Evolutionary conservation across 257 asterid species (phyloP), one percentile per base, ranked within the genome.

Genomic region (Anisodus acutangulus): DNA sequence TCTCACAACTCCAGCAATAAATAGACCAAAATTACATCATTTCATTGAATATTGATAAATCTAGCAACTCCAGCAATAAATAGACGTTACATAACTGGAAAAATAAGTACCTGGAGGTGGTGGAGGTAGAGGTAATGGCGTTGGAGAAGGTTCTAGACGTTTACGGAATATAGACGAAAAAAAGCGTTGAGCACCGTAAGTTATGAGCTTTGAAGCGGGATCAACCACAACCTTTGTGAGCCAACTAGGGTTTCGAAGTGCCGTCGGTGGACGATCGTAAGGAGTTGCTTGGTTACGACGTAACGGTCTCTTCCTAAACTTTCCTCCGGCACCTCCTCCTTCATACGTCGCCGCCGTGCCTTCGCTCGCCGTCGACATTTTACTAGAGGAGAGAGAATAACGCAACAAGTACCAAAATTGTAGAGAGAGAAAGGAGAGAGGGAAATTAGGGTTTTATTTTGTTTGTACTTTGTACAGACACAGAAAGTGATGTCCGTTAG

Each of bases 291-390:
- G 90, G 51, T 70, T 84, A 82, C 89, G 88, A 17, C 98, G 93
- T 6, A 88, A 79, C 8, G 95, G 92, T 71, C 86, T 90, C 85
- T 90, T 94, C 31, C 91, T 89, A 78, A 92, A 90, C 92, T 95
- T 97, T 11, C 99, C 99, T 49, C 98, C 98, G 8, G 88, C 95
- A 83, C 98, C 98, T 31, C 90, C 92, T n/a, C 87, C 87, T 49
- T 43, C 86, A 3, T 45, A 83, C 59, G 91, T 54, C 85, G 98
- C 63, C 79, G 85, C 90, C 84, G 90, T 89, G 80, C 89, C 94
- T 41, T 91, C 93, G 62, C 90, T 91, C 88, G 92, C 91, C 90
- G 94, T 87, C 86, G 95, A 90, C 99, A 96, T 95, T 86, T 83
- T 84, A 80, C 85, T 15, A 22, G 19, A 83, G 57, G 79, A 53